A percentile compares a stretch with the other conserved stretches of the same genome.
Evolutionary conservation across 1,284 basidiomycete species (phyloP).

Genomic region (Ganoderma meredithae): DNA sequence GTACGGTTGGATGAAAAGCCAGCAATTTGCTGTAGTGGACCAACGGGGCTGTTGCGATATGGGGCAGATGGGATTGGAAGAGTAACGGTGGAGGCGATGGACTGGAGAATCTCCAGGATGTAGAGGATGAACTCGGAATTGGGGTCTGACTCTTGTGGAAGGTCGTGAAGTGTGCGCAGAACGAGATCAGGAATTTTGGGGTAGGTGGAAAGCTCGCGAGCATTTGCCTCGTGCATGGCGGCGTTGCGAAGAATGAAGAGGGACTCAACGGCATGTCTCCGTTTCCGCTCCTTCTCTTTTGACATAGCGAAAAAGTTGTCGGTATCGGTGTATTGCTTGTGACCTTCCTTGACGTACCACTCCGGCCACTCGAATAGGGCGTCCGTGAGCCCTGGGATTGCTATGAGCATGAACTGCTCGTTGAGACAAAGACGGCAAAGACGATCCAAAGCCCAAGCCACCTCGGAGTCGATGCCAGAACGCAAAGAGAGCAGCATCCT

Average conservation of each 20-base stretch:
- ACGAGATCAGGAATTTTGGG: constrained; percentile 68
- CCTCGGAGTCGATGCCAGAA: constrained; percentile 77
- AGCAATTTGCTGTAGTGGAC: constrained; percentile 51
- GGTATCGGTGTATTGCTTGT: constrained; percentile 49
- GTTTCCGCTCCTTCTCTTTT: constrained; percentile 57
- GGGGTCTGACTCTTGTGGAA: constrained; percentile 63
- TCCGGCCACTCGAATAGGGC: constrained; percentile 84
- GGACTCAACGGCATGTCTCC: constrained; percentile 76
- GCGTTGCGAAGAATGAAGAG: constrained; percentile 80
- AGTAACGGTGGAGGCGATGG: constrained; percentile 39
- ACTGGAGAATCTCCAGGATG: constrained; percentile 67
- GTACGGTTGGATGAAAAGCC: constrained; percentile 71
- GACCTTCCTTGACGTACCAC: constrained; percentile 70
- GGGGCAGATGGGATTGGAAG: constrained; percentile 41
- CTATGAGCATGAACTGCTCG: constrained; percentile 73
- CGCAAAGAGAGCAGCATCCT: constrained; percentile 83
- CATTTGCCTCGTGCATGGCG: constrained; percentile 71
- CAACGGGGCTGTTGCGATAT: constrained; percentile 40
- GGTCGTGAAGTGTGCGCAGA: constrained; percentile 60
- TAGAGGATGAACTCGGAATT: constrained; percentile 75
- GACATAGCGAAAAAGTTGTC: constrained; percentile 62
- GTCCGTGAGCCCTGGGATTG: constrained; percentile 78
- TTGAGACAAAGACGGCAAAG: constrained; percentile 78
- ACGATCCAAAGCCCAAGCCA: constrained; percentile 84
- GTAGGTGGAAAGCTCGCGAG: constrained; percentile 62